Evolutionary conservation across 257 asterid species (phyloP).

Genomic region (Solanum peruvianum): DNA sequence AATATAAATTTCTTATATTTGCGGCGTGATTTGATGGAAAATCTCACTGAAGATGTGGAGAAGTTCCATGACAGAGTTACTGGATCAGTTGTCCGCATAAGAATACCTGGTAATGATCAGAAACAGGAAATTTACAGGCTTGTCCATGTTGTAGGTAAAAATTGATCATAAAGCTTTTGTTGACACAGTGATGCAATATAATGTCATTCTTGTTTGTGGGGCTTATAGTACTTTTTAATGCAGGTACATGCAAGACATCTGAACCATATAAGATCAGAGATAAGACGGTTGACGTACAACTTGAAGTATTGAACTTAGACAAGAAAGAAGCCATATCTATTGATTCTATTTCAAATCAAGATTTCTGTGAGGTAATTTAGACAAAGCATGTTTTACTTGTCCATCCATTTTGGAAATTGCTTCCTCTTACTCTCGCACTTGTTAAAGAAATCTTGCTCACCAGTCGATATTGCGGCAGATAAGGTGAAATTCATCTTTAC

Average conservation of each 20-base stretch:
- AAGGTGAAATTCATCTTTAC: background rate
- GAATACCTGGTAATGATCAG: conserved; percentile 57
- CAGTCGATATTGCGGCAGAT: background rate
- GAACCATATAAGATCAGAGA: conserved; percentile 71
- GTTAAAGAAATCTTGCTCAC: background rate
- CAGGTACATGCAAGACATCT: conserved; percentile 65
- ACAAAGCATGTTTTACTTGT: background rate
- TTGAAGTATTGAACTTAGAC: conserved; percentile 74
- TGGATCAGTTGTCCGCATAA: conserved; percentile 79
- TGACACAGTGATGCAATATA: background rate
- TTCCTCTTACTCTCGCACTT: background rate
- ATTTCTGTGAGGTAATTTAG: conserved; percentile 65
- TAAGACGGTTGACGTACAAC: conserved; percentile 59
- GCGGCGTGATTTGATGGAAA: conserved; percentile 67
- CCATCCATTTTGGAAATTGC: background rate
- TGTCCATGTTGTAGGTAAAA: conserved; percentile 85
- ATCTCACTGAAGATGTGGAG: conserved; percentile 46
- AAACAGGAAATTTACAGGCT: conserved; percentile 77
- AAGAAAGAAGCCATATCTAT: conserved; percentile 63
- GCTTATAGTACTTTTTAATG: background rate
- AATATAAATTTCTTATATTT: conserved; percentile 74
- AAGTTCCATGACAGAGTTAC: conserved; percentile 50
- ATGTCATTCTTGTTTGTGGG: background rate
- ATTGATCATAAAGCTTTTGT: background rate
- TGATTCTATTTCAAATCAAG: conserved; percentile 75